phyloP scores from a whole-genome alignment of 2,329 filamentous ascomycete genomes.

The Diaporthe destruens region DNA sequence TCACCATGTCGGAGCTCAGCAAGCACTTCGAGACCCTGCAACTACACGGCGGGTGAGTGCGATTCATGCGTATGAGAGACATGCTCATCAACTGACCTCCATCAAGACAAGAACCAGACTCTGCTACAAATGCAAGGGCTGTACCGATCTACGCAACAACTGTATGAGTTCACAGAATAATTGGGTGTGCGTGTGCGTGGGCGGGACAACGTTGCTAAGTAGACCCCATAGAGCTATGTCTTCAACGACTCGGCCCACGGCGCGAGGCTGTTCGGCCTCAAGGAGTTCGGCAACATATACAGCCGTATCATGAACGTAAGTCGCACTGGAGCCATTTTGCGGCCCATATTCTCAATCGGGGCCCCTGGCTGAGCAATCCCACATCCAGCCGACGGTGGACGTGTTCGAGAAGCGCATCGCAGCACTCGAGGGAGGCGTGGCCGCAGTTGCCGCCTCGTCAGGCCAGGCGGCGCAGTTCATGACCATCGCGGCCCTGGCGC shows the following conservation, averaged over 20 bases:
- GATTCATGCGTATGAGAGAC: background rate
- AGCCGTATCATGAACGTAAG: slow-evolving; percentile 93
- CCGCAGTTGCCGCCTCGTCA: slow-evolving; percentile 85
- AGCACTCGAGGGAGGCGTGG: slow-evolving; percentile 92
- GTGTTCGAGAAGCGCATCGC: slow-evolving; percentile 97
- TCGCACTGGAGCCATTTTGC: slow-evolving; percentile 37
- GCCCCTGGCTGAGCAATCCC: background rate
- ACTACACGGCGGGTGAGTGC: slow-evolving; percentile 81
- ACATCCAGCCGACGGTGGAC: slow-evolving; percentile 85
- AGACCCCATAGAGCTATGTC: slow-evolving; percentile 75
- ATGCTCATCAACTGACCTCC: slow-evolving; percentile 21
- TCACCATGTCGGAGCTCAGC: slow-evolving; percentile 61
- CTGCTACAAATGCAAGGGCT: slow-evolving; percentile 86
- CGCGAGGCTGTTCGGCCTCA: slow-evolving; percentile 93
- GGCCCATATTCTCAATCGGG: background rate
- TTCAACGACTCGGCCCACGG: slow-evolving; percentile 98
- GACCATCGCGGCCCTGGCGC: slow-evolving; percentile 84
- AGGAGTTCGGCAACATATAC: slow-evolving; percentile 98
- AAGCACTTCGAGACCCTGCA: slow-evolving; percentile 86
- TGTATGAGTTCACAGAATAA: slow-evolving; percentile 53
- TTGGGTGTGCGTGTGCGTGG: background rate
- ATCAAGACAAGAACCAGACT: slow-evolving; percentile 80
- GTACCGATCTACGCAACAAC: slow-evolving; percentile 97
- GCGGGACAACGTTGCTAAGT: slow-evolving; percentile 39
- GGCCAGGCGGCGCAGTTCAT: slow-evolving; percentile 96